phyloP scores from a whole-genome alignment of 805 yeast species.

The Nakazawaea laoshanensis region DNA sequence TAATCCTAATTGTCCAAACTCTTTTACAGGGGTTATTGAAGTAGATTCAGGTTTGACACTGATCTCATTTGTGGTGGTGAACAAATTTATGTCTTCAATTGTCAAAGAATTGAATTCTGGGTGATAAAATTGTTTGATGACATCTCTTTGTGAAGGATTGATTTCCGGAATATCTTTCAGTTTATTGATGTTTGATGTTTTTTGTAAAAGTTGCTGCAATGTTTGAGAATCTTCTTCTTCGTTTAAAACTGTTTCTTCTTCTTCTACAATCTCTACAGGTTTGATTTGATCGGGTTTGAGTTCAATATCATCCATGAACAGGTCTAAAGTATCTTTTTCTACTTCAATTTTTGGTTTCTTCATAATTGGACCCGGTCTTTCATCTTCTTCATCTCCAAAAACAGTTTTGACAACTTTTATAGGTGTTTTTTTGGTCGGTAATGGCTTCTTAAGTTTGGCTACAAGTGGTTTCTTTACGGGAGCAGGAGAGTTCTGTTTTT shows the following conservation, averaged over 20 bases:
- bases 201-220: constrained; percentile 26
- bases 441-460: background rate
- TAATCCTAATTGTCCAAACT: constrained; percentile 80
- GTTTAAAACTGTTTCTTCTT: constrained; percentile 2
- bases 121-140: constrained; percentile 53
- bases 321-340: constrained; percentile 38
- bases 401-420: background rate
- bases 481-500: constrained; percentile 31
- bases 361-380: constrained; percentile 9
- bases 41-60: constrained; percentile 45
- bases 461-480: constrained; percentile 13
- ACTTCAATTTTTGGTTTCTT: constrained; percentile 15
- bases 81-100: constrained; percentile 44
- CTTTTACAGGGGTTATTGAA: constrained; percentile 56
- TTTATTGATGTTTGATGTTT: constrained; percentile 35
- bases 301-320: constrained; percentile 27
- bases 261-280: constrained; percentile 3
- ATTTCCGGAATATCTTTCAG: constrained; percentile 38
- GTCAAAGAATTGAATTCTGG: constrained; percentile 48
- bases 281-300: constrained; percentile 9
- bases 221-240: constrained; percentile 21
- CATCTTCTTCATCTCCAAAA: background rate
- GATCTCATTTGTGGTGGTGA: constrained; percentile 58
- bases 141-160: constrained; percentile 38
- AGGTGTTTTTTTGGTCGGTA: constrained; percentile 1